A percentile compares a stretch with the other conserved stretches of the same genome.
phyloP scores from a whole-genome alignment of 768 basidiomycete species.

The Cystobasidium tubakii region DNA sequence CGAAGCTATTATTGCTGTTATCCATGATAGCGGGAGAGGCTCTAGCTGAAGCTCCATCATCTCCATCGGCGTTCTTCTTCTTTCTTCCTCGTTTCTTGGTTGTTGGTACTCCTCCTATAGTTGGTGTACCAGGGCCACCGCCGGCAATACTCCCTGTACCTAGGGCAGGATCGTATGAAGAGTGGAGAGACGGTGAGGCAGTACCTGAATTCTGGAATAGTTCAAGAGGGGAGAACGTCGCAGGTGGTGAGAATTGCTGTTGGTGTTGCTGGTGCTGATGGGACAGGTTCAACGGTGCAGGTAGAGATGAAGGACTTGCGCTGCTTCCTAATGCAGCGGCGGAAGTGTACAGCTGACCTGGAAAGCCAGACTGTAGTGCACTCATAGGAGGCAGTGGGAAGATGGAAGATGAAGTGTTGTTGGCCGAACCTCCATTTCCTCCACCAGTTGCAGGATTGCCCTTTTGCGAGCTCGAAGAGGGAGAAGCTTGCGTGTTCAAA shows the following conservation, averaged over 20 bases:
- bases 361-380: conserved; percentile 1
- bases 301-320: not conserved
- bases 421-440: no score
- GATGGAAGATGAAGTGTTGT: not conserved
- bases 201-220: not conserved
- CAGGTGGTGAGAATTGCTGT: conserved; percentile 9
- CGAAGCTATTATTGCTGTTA: not conserved
- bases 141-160: not conserved
- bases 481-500: not conserved
- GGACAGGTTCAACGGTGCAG: not conserved
- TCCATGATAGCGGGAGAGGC: conserved; percentile 2
- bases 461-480: not conserved
- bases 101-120: not conserved
- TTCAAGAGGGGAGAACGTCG: not conserved
- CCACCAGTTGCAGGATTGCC: not conserved
- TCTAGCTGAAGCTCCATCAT: not conserved
- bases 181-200: not conserved
- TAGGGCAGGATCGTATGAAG: not conserved
- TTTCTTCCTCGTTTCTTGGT: conserved; percentile 15
- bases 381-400: conserved; percentile 12
- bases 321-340: not conserved
- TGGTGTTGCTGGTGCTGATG: conserved; percentile 46
- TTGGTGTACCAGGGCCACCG: not conserved
- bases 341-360: not conserved
- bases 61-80: not conserved